Conservation (phyloP, 1,284 basidiomycete species). For the Schizophyllum commune region DNA sequence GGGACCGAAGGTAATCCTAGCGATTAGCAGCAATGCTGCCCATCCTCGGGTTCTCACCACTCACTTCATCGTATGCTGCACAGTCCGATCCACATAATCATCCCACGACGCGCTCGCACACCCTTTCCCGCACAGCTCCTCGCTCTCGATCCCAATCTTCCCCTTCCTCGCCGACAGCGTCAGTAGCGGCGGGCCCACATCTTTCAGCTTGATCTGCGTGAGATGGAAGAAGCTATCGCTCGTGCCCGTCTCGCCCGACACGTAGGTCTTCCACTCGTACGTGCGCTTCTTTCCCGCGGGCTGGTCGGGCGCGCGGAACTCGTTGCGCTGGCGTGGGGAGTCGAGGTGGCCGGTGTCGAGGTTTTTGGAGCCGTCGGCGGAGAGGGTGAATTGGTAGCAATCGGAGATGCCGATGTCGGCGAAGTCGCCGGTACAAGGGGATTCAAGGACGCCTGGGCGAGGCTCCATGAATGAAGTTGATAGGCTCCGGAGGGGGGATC, state of each 20-base stretch:
- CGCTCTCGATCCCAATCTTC: conserved; percentile 7
- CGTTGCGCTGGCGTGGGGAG: neutral
- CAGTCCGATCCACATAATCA: neutral
- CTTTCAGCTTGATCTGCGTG: conserved; percentile 12
- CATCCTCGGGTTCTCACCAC: neutral
- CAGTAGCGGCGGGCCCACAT: conserved; percentile 7
- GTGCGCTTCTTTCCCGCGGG: neutral
- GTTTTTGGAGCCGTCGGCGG: neutral
- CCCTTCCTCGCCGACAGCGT: conserved; percentile 12
- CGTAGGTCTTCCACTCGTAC: conserved; percentile 2
- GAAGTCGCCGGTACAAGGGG: conserved; percentile 10
- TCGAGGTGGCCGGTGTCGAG: conserved; percentile 10
- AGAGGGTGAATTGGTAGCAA: conserved; percentile 1
- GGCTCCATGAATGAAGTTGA: neutral
- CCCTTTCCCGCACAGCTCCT: conserved; percentile 3
- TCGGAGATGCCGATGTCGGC: neutral
- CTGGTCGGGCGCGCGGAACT: neutral
- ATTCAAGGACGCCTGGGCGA: conserved; percentile 12
- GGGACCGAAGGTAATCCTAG: neutral
- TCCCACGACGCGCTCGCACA: neutral
- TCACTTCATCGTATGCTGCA: conserved; percentile 3
- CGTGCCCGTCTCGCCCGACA: conserved; percentile 7
- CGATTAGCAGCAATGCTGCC: neutral
- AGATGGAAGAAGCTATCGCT: conserved; percentile 13
- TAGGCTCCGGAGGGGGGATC: too few relatives aligned